A percentile compares a stretch with the other conserved stretches of the same genome.
Evolutionary conservation across 1,284 basidiomycete genomes (phyloP).

Genomic region (Ceratobasidium sp.): DNA sequence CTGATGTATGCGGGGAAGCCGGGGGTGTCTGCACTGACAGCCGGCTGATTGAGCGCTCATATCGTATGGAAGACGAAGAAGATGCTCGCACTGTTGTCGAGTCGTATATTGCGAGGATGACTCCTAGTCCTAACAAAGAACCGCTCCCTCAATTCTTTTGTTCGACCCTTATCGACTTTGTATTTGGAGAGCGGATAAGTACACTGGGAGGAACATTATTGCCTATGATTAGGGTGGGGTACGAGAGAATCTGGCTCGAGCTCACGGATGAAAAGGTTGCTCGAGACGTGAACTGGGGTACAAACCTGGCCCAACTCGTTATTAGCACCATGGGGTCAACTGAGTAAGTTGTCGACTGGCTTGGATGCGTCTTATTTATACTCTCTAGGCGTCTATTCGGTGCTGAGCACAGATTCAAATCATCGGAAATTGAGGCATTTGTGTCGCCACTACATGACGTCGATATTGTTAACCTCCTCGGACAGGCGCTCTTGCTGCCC

Average conservation of each 20-base stretch:
- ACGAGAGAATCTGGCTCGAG: constrained; percentile 6
- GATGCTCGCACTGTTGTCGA: constrained; percentile 15
- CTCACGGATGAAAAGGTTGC: neutral
- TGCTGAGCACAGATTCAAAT: neutral
- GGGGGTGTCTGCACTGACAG: neutral
- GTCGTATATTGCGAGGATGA: constrained; percentile 11
- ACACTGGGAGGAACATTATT: neutral
- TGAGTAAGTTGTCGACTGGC: neutral
- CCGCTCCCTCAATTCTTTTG: constrained; percentile 3
- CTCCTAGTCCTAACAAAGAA: neutral
- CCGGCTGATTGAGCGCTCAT: neutral
- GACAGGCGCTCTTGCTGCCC: neutral
- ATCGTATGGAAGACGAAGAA: constrained; percentile 6
- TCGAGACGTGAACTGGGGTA: constrained; percentile 3
- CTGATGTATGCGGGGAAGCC: neutral
- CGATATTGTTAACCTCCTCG: neutral
- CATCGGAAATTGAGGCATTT: neutral
- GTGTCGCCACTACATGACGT: neutral
- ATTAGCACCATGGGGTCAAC: constrained; percentile 17
- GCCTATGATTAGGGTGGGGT: neutral
- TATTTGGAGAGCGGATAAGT: neutral
- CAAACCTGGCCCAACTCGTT: neutral
- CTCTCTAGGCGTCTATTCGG: constrained; percentile 1
- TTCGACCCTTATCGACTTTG: constrained; percentile 3
- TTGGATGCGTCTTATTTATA: neutral